Base-by-base conservation (phyloP, 495 filamentous ascomycete species). In the Daldinia caldariorum region DNA sequence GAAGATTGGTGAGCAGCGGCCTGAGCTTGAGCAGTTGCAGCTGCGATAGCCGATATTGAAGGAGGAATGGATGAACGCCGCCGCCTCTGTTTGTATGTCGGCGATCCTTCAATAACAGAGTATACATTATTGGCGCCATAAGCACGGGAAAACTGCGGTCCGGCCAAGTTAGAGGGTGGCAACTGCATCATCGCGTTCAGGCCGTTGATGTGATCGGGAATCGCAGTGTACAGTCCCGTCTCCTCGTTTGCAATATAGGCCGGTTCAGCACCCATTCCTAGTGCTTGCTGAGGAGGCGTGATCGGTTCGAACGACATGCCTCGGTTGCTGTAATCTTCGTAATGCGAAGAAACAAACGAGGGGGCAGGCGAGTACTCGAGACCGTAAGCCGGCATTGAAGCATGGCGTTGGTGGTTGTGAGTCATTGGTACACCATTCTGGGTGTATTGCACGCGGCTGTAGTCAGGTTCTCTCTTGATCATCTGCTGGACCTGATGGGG, bases 181-280 rank as follows among this genome's bases (percentile, higher is more conserved):
- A 97, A 85, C 71, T 95, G 92, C 84, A 97, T 94, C 87, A 97
- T 91, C 29, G 89, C 88, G 76, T 92, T 91, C 77, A 92, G 4
- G 84, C 86, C 79, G 63, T 84, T 83, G 16, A 85, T 70, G 57
- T 94, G 87, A 70, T 97, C 94, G 7, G 94, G 93, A 74, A 98
- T 94, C 20, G 92, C 94, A 13, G 92, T 94, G 84, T 97, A 99
- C 35, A 97, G 85, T 54, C 94, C 94, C 49, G 93, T 97, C 74
- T 97, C 95, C 82, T 99, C 95, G 74, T 97, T 97, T 53, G 94
- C 92, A 78, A 98, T 94, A 80, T 98, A 99, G 5, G 97, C 92
- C 16, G 95, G 94, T 81, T 99, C 96, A 34, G 89, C 84, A 26
- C 90, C 86, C 34, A 95, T 87, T 58, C 87, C 87, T 53, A 94